These are phyloP conservation scores for Vitis hybrid DNA, from an alignment of 177 flowering plant species.

Conservation along the genomic window DNA sequence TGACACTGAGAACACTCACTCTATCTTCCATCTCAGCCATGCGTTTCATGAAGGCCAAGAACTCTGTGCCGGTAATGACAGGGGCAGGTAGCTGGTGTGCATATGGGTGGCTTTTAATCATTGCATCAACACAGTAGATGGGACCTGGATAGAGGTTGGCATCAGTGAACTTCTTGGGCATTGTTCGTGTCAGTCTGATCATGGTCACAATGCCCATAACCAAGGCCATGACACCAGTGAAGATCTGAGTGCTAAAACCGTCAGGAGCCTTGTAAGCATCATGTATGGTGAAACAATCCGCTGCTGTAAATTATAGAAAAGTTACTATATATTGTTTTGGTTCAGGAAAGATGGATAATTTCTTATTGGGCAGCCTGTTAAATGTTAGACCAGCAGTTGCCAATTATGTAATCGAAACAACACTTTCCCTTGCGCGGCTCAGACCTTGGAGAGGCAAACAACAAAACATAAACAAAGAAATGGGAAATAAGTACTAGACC, in stretches of 20 bases:
- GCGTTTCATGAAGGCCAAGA: constrained; percentile 39
- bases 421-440: too few relatives aligned
- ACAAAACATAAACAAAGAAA: too few relatives aligned
- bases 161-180: constrained; percentile 45
- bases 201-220: constrained; percentile 44
- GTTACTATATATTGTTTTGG: neutral
- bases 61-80: constrained; percentile 31
- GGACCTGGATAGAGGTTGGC: constrained; percentile 33
- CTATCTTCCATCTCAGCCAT: constrained; percentile 59
- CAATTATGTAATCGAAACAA: too few relatives aligned
- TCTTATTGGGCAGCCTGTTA: too few relatives aligned
- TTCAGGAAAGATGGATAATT: too few relatives aligned
- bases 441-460: too few relatives aligned
- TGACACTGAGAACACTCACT: constrained; percentile 29
- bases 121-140: constrained; percentile 24
- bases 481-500: too few relatives aligned
- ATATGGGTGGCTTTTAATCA: constrained; percentile 24
- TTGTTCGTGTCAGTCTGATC: constrained; percentile 37
- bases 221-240: constrained; percentile 35
- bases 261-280: constrained; percentile 27
- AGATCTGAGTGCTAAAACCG: constrained; percentile 18
- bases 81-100: constrained; percentile 25
- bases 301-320: neutral
- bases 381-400: too few relatives aligned
- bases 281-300: constrained; percentile 21